phyloP scores from a whole-genome alignment of 176 grass and related monocot genomes.

The Avena sativa region DNA sequence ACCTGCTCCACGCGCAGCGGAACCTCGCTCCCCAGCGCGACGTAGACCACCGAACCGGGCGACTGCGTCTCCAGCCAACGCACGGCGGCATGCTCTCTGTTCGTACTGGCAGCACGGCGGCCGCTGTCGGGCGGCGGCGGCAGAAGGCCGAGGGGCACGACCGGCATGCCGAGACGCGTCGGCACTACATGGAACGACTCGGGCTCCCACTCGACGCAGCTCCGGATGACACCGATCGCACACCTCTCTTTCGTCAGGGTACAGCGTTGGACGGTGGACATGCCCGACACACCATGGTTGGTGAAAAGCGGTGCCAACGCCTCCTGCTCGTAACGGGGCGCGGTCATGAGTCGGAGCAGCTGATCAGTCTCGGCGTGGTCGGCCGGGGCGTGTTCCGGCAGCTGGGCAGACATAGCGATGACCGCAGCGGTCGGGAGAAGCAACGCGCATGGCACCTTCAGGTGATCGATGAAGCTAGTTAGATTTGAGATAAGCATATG shows the following conservation, averaged over 20 bases:
- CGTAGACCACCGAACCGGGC: not conserved
- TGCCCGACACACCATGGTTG: not conserved
- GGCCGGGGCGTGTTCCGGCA: not conserved
- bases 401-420: not conserved
- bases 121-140: not conserved
- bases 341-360: not conserved
- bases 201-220: constrained; percentile 17
- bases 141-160: not conserved
- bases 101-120: not conserved
- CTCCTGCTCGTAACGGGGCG: not conserved
- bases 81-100: not conserved
- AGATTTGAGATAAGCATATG: not conserved
- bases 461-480: not conserved
- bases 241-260: not conserved
- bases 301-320: too few species aligned
- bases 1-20: constrained; percentile 9
- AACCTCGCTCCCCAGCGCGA: not conserved
- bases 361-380: not conserved
- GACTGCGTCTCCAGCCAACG: not conserved
- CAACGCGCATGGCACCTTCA: not conserved
- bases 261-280: not conserved
- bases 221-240: not conserved
- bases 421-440: not conserved
- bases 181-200: not conserved
- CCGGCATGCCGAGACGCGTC: not conserved